Base-by-base conservation (phyloP, 2,329 filamentous ascomycete species). In the Xylaria sp. region DNA sequence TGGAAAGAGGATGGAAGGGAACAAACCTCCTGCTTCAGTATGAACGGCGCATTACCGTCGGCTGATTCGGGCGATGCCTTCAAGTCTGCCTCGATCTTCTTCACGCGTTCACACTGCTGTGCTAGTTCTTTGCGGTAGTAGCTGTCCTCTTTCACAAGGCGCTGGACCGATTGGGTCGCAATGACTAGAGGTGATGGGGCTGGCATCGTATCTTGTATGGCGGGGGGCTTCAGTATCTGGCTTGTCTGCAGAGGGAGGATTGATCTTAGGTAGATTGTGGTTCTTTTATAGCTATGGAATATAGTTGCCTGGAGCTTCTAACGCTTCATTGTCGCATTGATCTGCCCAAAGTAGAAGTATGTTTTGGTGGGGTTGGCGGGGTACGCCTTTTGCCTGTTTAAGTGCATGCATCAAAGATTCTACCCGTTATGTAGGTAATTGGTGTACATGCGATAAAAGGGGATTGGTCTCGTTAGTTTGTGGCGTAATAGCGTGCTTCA, bases 141-240 rank as follows among this genome's bases (percentile, higher is more conserved):
- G 38, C 85, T 82, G 77, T 97, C 92, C 77, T 99, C 95, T 78
- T 96, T 97, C 68, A 97, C 86, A 48, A 98, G 86, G 61, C 95
- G 92, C 70, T 85, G 83, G 68, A 98, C 87, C 19, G 92, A 87
- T 64, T 89, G 86, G 23, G 91, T 95, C 44, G 90, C 88, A 73
- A 97, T 95, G 71, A 86, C 78, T 75, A 97, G 87, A 69, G 88
- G 85, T 1, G 89, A 88, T 44, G 91, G 90, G 31, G 92, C 84
- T 3, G 91, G 84, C 93, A 97, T 97, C 51, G 52, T 78, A 68
- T 55, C 47, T 35, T 38, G 23, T 41, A 38, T 17, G 4, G 13
- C 29, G 43, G 9, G 9, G n/a, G 35, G 21, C 23, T 38, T 13
- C 8, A n/a, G 10, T 10, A 10, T 4, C 10, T 43, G 8, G 13